Evolutionary conservation across 1,284 basidiomycete genomes (phyloP).

Genomic region (Cryptococcus sp.): DNA sequence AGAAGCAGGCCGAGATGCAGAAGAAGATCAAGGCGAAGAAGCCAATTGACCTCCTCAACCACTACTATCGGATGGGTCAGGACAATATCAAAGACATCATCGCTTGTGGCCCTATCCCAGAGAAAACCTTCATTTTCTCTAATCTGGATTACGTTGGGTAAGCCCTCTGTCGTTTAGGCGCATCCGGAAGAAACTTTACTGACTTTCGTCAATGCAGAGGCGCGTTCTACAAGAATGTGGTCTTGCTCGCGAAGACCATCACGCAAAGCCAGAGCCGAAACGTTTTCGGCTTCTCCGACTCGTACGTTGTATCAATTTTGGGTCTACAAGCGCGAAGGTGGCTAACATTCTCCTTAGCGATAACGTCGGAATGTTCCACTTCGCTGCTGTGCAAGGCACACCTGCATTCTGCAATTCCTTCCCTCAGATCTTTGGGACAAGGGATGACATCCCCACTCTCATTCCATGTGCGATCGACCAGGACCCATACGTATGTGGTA

Average conservation of each 20-base stretch:
- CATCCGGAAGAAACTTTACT: too few relatives aligned
- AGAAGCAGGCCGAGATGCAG: constrained; percentile 49
- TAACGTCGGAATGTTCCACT: constrained; percentile 98
- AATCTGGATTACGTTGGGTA: constrained; percentile 79
- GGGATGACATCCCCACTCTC: constrained; percentile 81
- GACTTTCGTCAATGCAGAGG: constrained; percentile 58
- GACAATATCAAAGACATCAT: constrained; percentile 95
- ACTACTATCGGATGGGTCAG: constrained; percentile 80
- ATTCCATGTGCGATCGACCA: constrained; percentile 99
- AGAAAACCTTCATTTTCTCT: constrained; percentile 97
- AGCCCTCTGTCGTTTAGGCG: too few relatives aligned
- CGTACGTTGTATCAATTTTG: constrained; percentile 60
- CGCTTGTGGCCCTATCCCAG: constrained; percentile 86
- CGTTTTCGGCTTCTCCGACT: constrained; percentile 94
- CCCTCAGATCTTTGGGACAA: constrained; percentile 92
- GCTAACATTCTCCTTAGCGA: constrained; percentile 62
- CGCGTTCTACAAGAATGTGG: constrained; percentile 91
- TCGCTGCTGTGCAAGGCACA: constrained; percentile 94
- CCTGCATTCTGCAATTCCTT: constrained; percentile 98
- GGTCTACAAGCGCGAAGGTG: not conserved
- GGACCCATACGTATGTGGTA: constrained; percentile 55
- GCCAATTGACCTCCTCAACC: constrained; percentile 62
- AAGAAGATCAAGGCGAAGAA: constrained; percentile 51
- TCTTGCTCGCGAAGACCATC: constrained; percentile 88
- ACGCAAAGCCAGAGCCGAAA: constrained; percentile 92